Conservation (phyloP, 1,284 basidiomycete species). For the Xerocomus cyaneibrunnescens region DNA sequence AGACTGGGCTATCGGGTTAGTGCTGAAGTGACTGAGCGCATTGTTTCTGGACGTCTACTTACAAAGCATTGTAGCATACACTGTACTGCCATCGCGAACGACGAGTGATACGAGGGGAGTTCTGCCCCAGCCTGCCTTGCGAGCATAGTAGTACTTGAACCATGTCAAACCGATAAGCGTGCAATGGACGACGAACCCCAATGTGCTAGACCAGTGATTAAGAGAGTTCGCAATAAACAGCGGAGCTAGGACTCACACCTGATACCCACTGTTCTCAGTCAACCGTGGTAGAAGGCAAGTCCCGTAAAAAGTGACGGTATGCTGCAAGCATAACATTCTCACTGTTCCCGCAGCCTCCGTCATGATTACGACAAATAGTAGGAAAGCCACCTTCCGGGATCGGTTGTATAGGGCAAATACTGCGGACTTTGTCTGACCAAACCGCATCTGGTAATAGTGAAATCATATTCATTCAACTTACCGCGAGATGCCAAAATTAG, state of each 20-base stretch:
- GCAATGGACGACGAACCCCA: slow-evolving; percentile 22
- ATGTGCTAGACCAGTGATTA: slow-evolving; percentile 5
- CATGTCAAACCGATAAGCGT: slow-evolving; percentile 15
- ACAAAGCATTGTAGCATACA: slow-evolving; percentile 14
- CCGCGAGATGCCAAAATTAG: slow-evolving; percentile 21
- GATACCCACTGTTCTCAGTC: background rate
- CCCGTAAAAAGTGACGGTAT: background rate
- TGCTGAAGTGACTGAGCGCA: background rate
- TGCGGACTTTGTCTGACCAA: background rate
- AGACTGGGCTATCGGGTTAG: slow-evolving; percentile 15
- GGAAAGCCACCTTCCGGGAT: slow-evolving; percentile 14
- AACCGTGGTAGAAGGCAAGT: slow-evolving; percentile 13
- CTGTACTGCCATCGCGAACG: slow-evolving; percentile 17
- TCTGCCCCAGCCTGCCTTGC: slow-evolving; percentile 13
- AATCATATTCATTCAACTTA: slow-evolving; percentile 10
- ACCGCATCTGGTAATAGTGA: background rate
- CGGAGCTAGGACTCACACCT: slow-evolving; percentile 10
- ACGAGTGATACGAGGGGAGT: slow-evolving; percentile 23
- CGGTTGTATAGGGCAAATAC: slow-evolving; percentile 24
- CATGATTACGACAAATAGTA: slow-evolving; percentile 14
- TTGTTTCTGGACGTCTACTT: background rate
- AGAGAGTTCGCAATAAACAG: background rate
- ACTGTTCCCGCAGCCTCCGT: slow-evolving; percentile 7
- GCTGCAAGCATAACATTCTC: slow-evolving; percentile 6
- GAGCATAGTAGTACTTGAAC: slow-evolving; percentile 18